Evolutionary conservation across 305 asterid genomes (phyloP).

Genomic region (Lippia alba): DNA sequence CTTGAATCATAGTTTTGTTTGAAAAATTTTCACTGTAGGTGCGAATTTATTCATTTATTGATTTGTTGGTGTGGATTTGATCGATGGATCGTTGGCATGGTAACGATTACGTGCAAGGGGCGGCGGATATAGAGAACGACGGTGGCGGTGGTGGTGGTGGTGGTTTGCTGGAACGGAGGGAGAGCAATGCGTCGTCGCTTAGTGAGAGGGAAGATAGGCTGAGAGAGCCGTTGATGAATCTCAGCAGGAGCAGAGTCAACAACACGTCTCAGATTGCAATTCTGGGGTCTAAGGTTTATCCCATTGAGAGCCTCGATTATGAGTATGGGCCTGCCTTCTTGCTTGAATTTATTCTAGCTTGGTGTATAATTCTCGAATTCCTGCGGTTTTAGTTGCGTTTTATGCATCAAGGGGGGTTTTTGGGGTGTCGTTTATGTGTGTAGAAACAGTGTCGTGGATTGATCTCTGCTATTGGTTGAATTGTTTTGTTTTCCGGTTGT

Average conservation of each 20-base stretch:
- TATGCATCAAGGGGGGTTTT: constrained; percentile 7
- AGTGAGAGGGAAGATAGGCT: constrained; percentile 38
- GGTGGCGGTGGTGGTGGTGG: constrained; percentile 29
- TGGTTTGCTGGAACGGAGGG: constrained; percentile 29
- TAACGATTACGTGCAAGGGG: constrained; percentile 33
- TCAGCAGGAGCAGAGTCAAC: constrained; percentile 61
- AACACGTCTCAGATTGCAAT: constrained; percentile 90
- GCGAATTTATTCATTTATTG: background rate
- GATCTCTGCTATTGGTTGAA: background rate
- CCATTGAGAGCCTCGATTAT: constrained; percentile 94
- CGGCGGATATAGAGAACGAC: constrained; percentile 57
- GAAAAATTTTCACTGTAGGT: no score
- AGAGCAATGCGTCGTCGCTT: constrained; percentile 50
- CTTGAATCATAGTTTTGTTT: background rate
- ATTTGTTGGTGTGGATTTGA: background rate
- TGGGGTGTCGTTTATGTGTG: constrained; percentile 12
- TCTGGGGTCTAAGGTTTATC: constrained; percentile 85
- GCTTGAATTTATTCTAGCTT: background rate
- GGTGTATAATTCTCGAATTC: no score
- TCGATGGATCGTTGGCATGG: constrained; percentile 39
- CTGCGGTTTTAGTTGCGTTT: background rate
- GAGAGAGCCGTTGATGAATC: constrained; percentile 64
- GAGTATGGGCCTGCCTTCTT: constrained; percentile 52
- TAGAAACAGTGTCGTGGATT: background rate
- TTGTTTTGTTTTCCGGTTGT: background rate